Evolutionary conservation across 768 basidiomycete genomes (phyloP).

Genomic region (Pleurotus pulmonarius): DNA sequence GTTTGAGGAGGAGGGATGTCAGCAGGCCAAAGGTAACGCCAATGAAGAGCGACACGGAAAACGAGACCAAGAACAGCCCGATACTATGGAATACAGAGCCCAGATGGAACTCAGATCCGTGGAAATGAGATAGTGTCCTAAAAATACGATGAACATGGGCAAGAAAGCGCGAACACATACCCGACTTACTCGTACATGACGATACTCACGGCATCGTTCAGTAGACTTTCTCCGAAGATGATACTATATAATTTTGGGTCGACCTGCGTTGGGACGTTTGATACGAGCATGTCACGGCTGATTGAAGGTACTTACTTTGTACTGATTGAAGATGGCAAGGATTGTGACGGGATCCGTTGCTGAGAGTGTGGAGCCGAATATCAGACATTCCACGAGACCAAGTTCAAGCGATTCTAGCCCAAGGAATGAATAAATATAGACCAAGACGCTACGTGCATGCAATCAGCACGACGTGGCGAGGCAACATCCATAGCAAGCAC

Average conservation of each 20-base stretch:
- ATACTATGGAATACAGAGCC: slow-evolving; percentile 91
- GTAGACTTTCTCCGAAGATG: slow-evolving; percentile 94
- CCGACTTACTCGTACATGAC: slow-evolving; percentile 97
- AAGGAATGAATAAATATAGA: slow-evolving; percentile 91
- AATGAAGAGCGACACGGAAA: slow-evolving; percentile 91
- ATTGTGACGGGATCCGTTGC: slow-evolving; percentile 99
- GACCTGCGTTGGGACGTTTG: slow-evolving; percentile 33
- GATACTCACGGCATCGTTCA: slow-evolving; percentile 99
- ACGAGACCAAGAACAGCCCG: slow-evolving; percentile 96
- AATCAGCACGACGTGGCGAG: slow-evolving; percentile 29
- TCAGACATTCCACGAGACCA: slow-evolving; percentile 88
- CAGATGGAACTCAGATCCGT: slow-evolving; percentile 80
- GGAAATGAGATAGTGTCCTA: slow-evolving; percentile 90
- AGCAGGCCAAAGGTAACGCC: slow-evolving; percentile 89
- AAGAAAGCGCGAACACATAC: neutral
- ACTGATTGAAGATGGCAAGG: slow-evolving; percentile 95
- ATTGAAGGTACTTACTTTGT: slow-evolving; percentile 45
- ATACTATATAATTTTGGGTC: slow-evolving; percentile 96
- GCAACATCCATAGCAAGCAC: neutral
- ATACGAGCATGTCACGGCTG: neutral
- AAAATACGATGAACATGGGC: neutral
- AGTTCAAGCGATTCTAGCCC: slow-evolving; percentile 88
- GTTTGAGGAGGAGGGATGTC: slow-evolving; percentile 92
- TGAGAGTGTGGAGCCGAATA: slow-evolving; percentile 93
- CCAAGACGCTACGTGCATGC: slow-evolving; percentile 71